These are phyloP conservation scores for Dimargaris xerosporica DNA, from an alignment of 192 early-diverging fungal genomes.

Conservation along the genomic window DNA sequence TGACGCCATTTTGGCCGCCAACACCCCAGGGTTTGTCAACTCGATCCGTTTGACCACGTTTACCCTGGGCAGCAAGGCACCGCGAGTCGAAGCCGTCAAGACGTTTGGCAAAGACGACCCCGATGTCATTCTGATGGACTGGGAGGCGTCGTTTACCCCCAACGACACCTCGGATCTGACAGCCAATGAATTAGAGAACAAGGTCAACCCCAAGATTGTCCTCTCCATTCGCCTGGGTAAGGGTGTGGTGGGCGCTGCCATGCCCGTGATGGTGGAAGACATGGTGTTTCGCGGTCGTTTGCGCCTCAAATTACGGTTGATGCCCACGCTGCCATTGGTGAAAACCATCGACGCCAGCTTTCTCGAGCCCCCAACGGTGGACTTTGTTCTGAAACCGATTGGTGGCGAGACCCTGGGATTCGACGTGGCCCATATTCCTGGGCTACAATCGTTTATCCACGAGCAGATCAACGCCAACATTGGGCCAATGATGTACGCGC, in stretches of 20 bases:
- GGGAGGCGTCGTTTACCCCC: conserved; percentile 71
- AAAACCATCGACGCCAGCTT: conserved; percentile 71
- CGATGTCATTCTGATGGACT: conserved; percentile 78
- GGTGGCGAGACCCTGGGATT: conserved; percentile 69
- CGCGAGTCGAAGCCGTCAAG: conserved; percentile 51
- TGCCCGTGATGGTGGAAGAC: conserved; percentile 75
- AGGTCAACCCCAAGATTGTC: conserved; percentile 77
- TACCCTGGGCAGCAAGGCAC: conserved; percentile 63
- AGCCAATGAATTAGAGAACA: conserved; percentile 42
- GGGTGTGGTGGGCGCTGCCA: conserved; percentile 66
- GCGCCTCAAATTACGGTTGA: conserved; percentile 69
- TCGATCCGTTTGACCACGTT: conserved; percentile 56
- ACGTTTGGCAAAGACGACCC: conserved; percentile 57
- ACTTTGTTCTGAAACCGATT: conserved; percentile 82
- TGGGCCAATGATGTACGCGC: conserved; percentile 71
- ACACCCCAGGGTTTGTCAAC: conserved; percentile 67
- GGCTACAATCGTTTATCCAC: conserved; percentile 57
- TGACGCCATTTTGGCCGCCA: conserved; percentile 56
- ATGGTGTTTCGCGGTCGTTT: conserved; percentile 68
- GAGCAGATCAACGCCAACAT: conserved; percentile 56
- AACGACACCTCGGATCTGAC: conserved; percentile 65
- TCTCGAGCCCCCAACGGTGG: conserved; percentile 67
- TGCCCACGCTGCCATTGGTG: conserved; percentile 74
- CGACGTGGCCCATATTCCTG: conserved; percentile 81
- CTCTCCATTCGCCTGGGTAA: conserved; percentile 74